Percentiles rank a stretch among this genome's conserved stretches.
These are phyloP conservation scores for Dryas octopetala DNA, from an alignment of 306 rosid genomes.

Conservation along the genomic window DNA sequence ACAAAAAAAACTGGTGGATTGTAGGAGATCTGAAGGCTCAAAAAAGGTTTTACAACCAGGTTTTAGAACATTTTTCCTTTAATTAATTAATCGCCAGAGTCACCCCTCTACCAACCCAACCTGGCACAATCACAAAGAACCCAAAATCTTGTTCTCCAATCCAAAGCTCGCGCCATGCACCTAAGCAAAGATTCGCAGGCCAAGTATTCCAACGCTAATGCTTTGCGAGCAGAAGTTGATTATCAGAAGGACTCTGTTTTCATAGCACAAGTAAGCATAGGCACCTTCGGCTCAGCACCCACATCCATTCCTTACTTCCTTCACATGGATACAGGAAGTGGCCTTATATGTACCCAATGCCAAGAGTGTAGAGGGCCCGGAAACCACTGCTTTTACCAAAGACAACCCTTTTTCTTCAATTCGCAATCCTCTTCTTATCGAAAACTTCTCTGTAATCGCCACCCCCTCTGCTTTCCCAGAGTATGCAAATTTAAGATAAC, in stretches of 20 bases:
- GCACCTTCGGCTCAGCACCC: background rate
- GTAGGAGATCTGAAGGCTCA: too few species aligned
- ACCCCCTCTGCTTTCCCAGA: background rate
- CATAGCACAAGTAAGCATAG: slow-evolving; percentile 7
- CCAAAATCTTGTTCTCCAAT: slow-evolving; percentile 2
- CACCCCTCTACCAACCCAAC: background rate
- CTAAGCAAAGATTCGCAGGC: background rate
- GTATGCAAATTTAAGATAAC: background rate
- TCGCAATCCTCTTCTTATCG: background rate
- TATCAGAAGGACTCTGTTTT: background rate
- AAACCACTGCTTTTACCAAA: slow-evolving; percentile 3
- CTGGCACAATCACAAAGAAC: background rate
- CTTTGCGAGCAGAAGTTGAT: background rate
- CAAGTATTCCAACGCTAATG: background rate
- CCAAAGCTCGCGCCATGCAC: background rate
- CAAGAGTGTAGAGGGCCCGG: background rate
- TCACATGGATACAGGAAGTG: background rate
- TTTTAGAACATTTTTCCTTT: too few species aligned
- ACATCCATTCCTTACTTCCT: background rate
- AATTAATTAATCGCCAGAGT: background rate
- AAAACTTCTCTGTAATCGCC: background rate
- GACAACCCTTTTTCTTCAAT: background rate
- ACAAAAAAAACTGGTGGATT: too few species aligned
- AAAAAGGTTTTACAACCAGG: too few species aligned
- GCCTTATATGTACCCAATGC: slow-evolving; percentile 4